phyloP scores from a whole-genome alignment of 495 filamentous ascomycete species.

The Schizothecium vesticola region DNA sequence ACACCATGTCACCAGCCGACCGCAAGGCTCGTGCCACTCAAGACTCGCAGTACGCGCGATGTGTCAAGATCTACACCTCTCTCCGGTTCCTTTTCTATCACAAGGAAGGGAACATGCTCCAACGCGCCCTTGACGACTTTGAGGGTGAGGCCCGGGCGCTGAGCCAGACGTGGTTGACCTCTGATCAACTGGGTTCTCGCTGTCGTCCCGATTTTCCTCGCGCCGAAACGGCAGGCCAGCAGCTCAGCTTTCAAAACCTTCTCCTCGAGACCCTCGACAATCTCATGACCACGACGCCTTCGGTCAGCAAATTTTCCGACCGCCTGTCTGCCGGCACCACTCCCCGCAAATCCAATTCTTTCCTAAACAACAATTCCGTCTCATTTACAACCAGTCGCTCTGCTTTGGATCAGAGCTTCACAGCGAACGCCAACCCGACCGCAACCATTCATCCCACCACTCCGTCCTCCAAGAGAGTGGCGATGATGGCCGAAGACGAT shows the following conservation, averaged over 20 bases:
- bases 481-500: not conserved
- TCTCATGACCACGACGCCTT: not conserved
- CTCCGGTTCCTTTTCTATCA: constrained; percentile 19
- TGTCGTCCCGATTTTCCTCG: not conserved
- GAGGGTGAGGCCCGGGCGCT: not conserved
- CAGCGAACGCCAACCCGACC: not conserved
- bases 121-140: constrained; percentile 5
- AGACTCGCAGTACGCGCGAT: constrained; percentile 11
- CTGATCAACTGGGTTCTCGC: constrained; percentile 3
- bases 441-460: not conserved
- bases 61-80: constrained; percentile 12
- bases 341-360: not conserved
- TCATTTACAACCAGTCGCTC: too few species aligned
- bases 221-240: constrained; percentile 12
- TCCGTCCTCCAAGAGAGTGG: not conserved
- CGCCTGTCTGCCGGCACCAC: not conserved
- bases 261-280: constrained; percentile 12
- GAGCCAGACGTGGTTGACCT: constrained; percentile 21
- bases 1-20: constrained; percentile 11
- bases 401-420: not conserved
- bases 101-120: constrained; percentile 7
- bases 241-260: constrained; percentile 15
- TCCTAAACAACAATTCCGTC: not conserved
- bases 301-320: not conserved
- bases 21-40: constrained; percentile 11